A percentile compares a stretch with the other conserved stretches of the same genome.
These are phyloP conservation scores for Saksenaea vasiformis DNA, from an alignment of 371 early-diverging fungal species.

Conservation along the genomic window DNA sequence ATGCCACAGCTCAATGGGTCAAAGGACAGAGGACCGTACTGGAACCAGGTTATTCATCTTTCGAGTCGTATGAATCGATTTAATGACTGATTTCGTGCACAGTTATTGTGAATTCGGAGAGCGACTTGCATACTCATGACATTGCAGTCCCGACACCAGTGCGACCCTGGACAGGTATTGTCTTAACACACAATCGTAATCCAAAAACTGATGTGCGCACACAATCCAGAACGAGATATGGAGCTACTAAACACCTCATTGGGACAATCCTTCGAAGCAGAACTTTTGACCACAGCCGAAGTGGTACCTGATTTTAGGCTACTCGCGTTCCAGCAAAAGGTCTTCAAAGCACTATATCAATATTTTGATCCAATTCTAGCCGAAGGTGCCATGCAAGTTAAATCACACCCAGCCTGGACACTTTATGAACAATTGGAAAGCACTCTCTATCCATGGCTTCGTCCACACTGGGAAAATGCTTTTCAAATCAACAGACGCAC, in stretches of 20 bases:
- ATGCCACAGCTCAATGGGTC: neutral
- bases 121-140: slow-evolving; percentile 22
- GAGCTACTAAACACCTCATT: slow-evolving; percentile 9
- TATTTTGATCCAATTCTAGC: slow-evolving; percentile 37
- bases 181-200: neutral
- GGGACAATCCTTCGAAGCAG: slow-evolving; percentile 13
- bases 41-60: slow-evolving; percentile 1
- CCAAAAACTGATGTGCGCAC: neutral
- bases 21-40: neutral
- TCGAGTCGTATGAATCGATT: neutral
- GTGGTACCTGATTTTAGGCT: slow-evolving; percentile 29
- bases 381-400: slow-evolving; percentile 19
- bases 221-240: slow-evolving; percentile 13
- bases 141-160: slow-evolving; percentile 25
- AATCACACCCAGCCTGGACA: slow-evolving; percentile 16
- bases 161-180: slow-evolving; percentile 27
- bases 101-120: neutral
- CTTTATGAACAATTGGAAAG: slow-evolving; percentile 20
- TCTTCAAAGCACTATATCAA: slow-evolving; percentile 39
- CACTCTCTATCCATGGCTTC: slow-evolving; percentile 31
- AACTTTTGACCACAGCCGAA: slow-evolving; percentile 22
- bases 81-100: neutral
- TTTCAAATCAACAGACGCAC: slow-evolving; percentile 30
- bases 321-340: slow-evolving; percentile 33
- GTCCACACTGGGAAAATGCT: slow-evolving; percentile 22